Evolutionary conservation across 306 rosid species (phyloP).

Genomic region (Fagus crenata): DNA sequence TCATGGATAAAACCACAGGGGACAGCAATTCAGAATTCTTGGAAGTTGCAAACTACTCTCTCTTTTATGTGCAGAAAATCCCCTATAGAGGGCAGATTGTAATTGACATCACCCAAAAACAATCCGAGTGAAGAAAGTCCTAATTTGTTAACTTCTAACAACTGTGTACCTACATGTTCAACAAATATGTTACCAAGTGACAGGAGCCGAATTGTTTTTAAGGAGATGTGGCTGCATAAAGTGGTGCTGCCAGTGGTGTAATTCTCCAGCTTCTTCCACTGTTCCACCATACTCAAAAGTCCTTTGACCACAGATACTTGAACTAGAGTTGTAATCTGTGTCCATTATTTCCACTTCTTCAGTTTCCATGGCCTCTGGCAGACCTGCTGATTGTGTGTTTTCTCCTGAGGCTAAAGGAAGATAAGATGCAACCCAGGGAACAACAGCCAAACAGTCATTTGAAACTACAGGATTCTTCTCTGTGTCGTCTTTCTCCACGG

Average conservation of each 20-base stretch:
- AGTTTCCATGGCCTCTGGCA: constrained; percentile 18
- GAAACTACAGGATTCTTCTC: constrained; percentile 30
- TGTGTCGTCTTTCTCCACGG: constrained; percentile 17
- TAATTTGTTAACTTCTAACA: too few species aligned
- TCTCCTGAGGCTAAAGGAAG: constrained; percentile 19
- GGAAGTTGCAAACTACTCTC: too few species aligned
- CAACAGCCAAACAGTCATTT: constrained; percentile 37
- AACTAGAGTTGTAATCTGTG: constrained; percentile 20
- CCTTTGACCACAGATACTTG: neutral
- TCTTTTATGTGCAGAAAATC: too few species aligned
- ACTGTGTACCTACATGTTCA: too few species aligned
- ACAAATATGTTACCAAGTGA: too few species aligned
- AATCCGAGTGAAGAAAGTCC: too few species aligned
- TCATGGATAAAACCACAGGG: too few species aligned
- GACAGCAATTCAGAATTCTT: too few species aligned
- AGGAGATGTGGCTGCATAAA: too few species aligned
- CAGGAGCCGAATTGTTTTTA: too few species aligned
- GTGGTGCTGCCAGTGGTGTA: constrained; percentile 8
- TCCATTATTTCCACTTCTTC: constrained; percentile 52
- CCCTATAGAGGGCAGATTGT: too few species aligned
- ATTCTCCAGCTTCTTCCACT: constrained; percentile 18
- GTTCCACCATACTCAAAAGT: constrained; percentile 1
- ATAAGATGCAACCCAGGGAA: constrained; percentile 45
- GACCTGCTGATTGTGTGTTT: constrained; percentile 17
- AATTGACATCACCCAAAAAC: too few species aligned